Conservation (phyloP, 768 basidiomycete genomes). For the Pisolithus orientalis region DNA sequence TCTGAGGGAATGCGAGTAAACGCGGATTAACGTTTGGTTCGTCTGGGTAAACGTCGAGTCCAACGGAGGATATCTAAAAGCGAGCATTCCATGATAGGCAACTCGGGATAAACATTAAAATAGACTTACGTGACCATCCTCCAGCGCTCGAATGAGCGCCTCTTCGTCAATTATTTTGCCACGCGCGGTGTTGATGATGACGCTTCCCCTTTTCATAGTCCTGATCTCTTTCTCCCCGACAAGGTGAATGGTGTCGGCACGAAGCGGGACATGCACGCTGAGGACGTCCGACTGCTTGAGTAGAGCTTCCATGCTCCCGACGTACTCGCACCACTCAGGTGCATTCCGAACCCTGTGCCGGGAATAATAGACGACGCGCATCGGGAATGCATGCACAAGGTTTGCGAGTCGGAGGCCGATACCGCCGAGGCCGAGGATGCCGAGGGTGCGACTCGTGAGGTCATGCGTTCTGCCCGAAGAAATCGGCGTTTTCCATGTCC, state of each 20-base stretch:
- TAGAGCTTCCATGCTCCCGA: conserved; percentile 56
- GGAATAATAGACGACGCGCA: conserved; percentile 83
- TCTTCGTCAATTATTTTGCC: conserved; percentile 87
- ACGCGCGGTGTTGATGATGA: conserved; percentile 86
- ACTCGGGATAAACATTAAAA: neutral
- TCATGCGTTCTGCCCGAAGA: conserved; percentile 50
- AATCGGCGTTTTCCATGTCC: conserved; percentile 56
- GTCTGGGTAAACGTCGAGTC: conserved; percentile 82
- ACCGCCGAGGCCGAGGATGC: conserved; percentile 71
- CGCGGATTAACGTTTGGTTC: conserved; percentile 78
- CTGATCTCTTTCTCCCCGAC: conserved; percentile 74
- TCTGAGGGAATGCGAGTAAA: conserved; percentile 73
- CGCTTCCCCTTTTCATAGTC: conserved; percentile 66
- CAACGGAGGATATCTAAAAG: conserved; percentile 65
- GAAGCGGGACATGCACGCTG: conserved; percentile 80
- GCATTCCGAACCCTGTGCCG: conserved; percentile 50
- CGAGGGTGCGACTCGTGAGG: conserved; percentile 61
- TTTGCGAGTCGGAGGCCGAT: conserved; percentile 69
- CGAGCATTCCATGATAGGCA: conserved; percentile 4
- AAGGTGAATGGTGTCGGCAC: conserved; percentile 63
- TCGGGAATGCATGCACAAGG: conserved; percentile 74
- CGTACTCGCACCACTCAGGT: conserved; percentile 75
- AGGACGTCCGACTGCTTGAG: conserved; percentile 72
- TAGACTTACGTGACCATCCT: conserved; percentile 76
- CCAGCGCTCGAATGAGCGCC: conserved; percentile 78